Conservation (phyloP, 805 yeast species). For the Lipomyces anomalus region DNA sequence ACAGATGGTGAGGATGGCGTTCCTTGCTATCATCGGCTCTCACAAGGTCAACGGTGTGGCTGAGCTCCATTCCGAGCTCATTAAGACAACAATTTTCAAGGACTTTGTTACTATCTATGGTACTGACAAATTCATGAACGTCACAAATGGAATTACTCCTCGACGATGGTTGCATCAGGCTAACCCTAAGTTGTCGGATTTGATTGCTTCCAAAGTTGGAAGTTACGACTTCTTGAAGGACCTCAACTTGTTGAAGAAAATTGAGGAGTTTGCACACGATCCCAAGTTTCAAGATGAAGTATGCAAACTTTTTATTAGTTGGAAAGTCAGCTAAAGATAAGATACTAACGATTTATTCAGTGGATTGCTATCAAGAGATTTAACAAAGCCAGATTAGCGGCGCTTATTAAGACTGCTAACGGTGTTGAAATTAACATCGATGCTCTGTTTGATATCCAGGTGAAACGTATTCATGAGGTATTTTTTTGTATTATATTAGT, state of each 20-base stretch:
- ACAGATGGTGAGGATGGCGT: conserved; percentile 88
- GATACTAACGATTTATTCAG: too few species aligned
- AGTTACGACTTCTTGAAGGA: conserved; percentile 65
- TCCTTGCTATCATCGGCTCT: conserved; percentile 82
- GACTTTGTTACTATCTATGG: conserved; percentile 86
- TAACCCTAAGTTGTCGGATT: conserved; percentile 69
- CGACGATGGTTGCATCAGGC: conserved; percentile 96
- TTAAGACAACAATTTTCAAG: conserved; percentile 80
- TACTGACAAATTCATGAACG: conserved; percentile 76
- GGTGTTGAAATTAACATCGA: conserved; percentile 63
- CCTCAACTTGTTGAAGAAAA: conserved; percentile 57
- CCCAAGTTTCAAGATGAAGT: conserved; percentile 53
- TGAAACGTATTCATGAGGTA: conserved; percentile 92
- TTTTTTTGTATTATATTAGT: too few species aligned
- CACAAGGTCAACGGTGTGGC: conserved; percentile 96
- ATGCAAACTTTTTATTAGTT: too few species aligned
- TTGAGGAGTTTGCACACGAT: conserved; percentile 65
- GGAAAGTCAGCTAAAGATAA: too few species aligned
- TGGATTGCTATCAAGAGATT: conserved; percentile 69
- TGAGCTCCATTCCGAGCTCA: conserved; percentile 85
- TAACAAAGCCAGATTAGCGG: conserved; percentile 65
- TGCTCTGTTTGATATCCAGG: conserved; percentile 84
- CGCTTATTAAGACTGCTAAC: conserved; percentile 57
- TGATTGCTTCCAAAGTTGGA: conserved; percentile 67
- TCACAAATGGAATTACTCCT: conserved; percentile 93